phyloP scores from a whole-genome alignment of 2,329 filamentous ascomycete genomes.

The Calonectria crousiana region DNA sequence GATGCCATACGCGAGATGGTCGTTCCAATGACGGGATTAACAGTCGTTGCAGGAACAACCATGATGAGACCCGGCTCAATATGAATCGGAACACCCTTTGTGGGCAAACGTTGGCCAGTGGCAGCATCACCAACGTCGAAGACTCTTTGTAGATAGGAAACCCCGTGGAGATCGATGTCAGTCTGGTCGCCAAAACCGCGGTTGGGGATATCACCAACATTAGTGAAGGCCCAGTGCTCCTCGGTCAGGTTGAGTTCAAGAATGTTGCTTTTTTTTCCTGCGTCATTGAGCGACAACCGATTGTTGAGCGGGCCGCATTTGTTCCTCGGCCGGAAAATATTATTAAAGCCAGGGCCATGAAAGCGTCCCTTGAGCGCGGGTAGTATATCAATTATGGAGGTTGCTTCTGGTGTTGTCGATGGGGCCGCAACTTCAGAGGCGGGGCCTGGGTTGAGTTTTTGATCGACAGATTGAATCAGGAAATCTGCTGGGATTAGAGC shows the following conservation, averaged over 20 bases:
- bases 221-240: constrained; percentile 49
- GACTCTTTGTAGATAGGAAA: constrained; percentile 52
- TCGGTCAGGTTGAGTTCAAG: constrained; percentile 54
- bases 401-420: not conserved
- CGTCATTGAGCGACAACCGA: constrained; percentile 25
- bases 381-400: not conserved
- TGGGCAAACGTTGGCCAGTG: constrained; percentile 16
- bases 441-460: not conserved
- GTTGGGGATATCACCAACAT: constrained; percentile 52
- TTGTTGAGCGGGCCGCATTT: constrained; percentile 31
- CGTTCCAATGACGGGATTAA: constrained; percentile 41
- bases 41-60: constrained; percentile 48
- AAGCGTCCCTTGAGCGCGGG: constrained; percentile 38
- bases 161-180: constrained; percentile 51
- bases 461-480: not conserved
- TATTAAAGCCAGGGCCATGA: constrained; percentile 52
- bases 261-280: constrained; percentile 44
- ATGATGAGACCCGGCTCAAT: constrained; percentile 57
- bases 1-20: constrained; percentile 44
- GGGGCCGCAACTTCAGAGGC: not conserved
- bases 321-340: constrained; percentile 52
- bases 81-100: constrained; percentile 45
- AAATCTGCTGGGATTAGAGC: not conserved
- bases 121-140: constrained; percentile 44
- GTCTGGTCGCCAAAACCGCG: constrained; percentile 49